phyloP scores from a whole-genome alignment of 2,329 filamentous ascomycete genomes.

The Venturia nashicola region DNA sequence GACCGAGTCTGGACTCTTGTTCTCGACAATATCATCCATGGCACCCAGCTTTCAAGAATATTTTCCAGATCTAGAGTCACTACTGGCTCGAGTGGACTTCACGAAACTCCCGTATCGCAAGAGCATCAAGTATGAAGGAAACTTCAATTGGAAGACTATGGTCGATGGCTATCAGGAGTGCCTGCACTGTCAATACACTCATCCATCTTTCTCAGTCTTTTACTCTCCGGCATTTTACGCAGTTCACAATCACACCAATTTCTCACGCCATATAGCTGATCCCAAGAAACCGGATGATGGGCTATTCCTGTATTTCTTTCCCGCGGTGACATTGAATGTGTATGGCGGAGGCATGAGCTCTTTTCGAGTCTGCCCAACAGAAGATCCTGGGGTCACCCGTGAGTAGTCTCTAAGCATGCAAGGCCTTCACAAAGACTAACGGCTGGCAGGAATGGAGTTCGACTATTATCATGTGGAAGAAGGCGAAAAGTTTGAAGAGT shows the following conservation, averaged over 20 bases:
- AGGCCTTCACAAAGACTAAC: not conserved
- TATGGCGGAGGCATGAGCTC: slow-evolving; percentile 47
- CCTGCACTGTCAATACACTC: slow-evolving; percentile 46
- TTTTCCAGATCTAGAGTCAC: slow-evolving; percentile 38
- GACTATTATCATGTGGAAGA: slow-evolving; percentile 43
- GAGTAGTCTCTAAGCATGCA: slow-evolving; percentile 25
- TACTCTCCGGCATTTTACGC: slow-evolving; percentile 45
- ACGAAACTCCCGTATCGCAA: slow-evolving; percentile 39
- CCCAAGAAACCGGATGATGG: slow-evolving; percentile 41
- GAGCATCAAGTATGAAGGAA: slow-evolving; percentile 42
- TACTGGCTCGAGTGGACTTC: slow-evolving; percentile 40
- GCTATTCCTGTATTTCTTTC: slow-evolving; percentile 46
- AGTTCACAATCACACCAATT: slow-evolving; percentile 42
- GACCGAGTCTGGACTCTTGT: slow-evolving; percentile 41
- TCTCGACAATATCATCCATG: slow-evolving; percentile 36
- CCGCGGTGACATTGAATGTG: slow-evolving; percentile 43
- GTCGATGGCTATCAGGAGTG: slow-evolving; percentile 48
- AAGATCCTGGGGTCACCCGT: slow-evolving; percentile 35
- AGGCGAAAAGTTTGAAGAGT: slow-evolving; percentile 43
- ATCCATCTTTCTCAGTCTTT: slow-evolving; percentile 41
- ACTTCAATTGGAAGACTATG: slow-evolving; percentile 50
- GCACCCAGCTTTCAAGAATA: slow-evolving; percentile 39
- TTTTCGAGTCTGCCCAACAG: slow-evolving; percentile 42
- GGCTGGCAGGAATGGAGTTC: slow-evolving; percentile 28
- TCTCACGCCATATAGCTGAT: slow-evolving; percentile 44